These are phyloP conservation scores for Rhytidiadelphus loreus DNA, from an alignment of 225 moss, liverwort and hornwort species.

Conservation along the genomic window DNA sequence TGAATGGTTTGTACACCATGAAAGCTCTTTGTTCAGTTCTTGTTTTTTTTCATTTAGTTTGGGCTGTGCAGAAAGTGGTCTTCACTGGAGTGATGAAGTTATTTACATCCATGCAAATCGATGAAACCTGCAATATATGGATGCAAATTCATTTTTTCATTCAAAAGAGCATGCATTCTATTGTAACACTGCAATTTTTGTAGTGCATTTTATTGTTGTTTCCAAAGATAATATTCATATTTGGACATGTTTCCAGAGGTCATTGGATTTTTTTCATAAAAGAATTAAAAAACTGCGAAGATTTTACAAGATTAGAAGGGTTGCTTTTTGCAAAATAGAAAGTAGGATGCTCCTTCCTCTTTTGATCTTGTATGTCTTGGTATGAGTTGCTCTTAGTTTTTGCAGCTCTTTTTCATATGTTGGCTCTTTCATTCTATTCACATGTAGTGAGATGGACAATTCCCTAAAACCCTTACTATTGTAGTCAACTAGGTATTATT, in stretches of 20 bases:
- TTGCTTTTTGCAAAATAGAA: not conserved
- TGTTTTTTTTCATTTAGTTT: not conserved
- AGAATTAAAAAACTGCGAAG: too few relatives aligned
- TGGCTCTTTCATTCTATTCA: not conserved
- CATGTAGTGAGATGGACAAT: not conserved
- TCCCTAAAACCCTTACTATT: not conserved
- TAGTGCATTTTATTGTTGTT: too few relatives aligned
- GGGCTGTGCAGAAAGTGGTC: not conserved
- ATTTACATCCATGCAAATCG: not conserved
- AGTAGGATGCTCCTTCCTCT: not conserved
- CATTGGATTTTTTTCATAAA: too few relatives aligned
- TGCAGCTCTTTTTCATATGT: not conserved
- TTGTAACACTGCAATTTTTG: not conserved
- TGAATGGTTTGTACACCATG: not conserved
- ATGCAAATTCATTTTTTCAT: not conserved
- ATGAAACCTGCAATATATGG: not conserved
- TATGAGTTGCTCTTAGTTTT: not conserved
- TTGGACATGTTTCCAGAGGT: too few relatives aligned
- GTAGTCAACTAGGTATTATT: accelerated
- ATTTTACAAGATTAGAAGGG: too few relatives aligned
- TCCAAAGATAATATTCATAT: too few relatives aligned
- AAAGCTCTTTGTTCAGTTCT: not conserved
- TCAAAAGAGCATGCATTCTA: too few relatives aligned
- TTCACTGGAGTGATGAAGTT: not conserved
- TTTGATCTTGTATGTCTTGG: accelerated